Evolutionary conservation across 1,284 basidiomycete genomes (phyloP), one percentile per base, ranked within the genome.

Genomic region (Moesziomyces antarcticus): DNA sequence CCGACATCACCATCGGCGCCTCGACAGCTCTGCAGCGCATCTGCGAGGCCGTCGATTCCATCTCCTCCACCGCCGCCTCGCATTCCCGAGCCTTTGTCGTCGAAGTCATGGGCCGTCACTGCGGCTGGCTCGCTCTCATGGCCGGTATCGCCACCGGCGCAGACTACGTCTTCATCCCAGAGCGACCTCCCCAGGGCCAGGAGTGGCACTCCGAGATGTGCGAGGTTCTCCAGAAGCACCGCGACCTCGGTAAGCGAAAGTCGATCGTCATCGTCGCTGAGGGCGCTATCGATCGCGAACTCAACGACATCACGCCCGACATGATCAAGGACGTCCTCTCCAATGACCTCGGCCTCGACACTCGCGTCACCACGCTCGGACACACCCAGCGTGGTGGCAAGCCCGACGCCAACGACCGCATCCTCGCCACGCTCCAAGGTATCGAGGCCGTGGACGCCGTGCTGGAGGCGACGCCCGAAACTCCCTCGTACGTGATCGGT

Each of bases 231-330:
- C 88, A 91, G 33, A 77, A 96, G 92, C 95, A 98, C 85, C 91
- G 96, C 68, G 88, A 89, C 70, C 86, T 92, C 35, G 96, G 97
- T 43, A 99, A 99, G 86, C 90, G 96, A 80, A 98, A 97, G 87
- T 97, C 94, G 1, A 97, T 99, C 76, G 94, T 99, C 67, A 97
- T 99, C 73, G 91, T 99, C 41, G 96, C 97, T 3, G 96, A 99
- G 76, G 97, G 96, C 25, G 96, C 96, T 13, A 90, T 92, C 59
- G 96, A 98, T 84, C 86, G 88, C 56, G 88, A 93, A 73, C 88
- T 98, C 52, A 90, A 97, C 49, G 93, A 93, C 21, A 98, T 99
- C 85, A 91, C 88, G 56, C 89, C 94, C 6, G 92, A 94, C 44
- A 90, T 94, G 80, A 91, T 99, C 85, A 97, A 94, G 85, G 88